Evolutionary conservation across 2,329 filamentous ascomycete species (phyloP).

Genomic region (Talaromyces funiculosus): DNA sequence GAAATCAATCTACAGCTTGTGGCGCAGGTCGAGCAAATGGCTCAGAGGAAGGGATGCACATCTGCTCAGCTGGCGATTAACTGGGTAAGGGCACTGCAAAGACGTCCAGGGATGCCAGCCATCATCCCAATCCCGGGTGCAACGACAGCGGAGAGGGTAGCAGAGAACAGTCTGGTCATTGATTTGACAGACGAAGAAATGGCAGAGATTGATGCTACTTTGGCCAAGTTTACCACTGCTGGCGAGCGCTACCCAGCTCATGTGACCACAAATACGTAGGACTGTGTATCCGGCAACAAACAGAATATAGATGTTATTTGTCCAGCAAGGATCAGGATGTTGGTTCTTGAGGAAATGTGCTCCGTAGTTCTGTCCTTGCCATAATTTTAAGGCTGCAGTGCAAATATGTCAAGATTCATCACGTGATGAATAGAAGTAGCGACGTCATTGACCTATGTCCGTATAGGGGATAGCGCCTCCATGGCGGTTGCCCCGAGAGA

Average conservation of each 20-base stretch:
- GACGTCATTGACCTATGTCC: neutral
- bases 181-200: slow-evolving; percentile 41
- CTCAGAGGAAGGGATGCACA: slow-evolving; percentile 38
- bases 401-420: neutral
- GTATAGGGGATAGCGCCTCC: neutral
- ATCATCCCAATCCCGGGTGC: slow-evolving; percentile 42
- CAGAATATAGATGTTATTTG: neutral
- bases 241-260: slow-evolving; percentile 9
- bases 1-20: slow-evolving; percentile 48
- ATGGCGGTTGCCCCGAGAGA: slow-evolving; percentile 13
- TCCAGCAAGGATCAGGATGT: neutral
- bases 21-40: slow-evolving; percentile 41
- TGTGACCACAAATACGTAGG: neutral
- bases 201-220: slow-evolving; percentile 13
- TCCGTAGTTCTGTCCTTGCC: neutral
- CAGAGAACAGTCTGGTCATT: slow-evolving; percentile 37
- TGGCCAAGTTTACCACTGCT: slow-evolving; percentile 13
- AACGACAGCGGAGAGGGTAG: slow-evolving; percentile 31
- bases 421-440: neutral
- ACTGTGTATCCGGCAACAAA: neutral
- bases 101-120: slow-evolving; percentile 24
- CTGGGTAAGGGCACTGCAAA: slow-evolving; percentile 38
- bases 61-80: slow-evolving; percentile 45
- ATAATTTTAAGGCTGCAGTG: neutral
- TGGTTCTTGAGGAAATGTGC: neutral